phyloP scores from a whole-genome alignment of 768 basidiomycete species.

The Lactifluus volemus region DNA sequence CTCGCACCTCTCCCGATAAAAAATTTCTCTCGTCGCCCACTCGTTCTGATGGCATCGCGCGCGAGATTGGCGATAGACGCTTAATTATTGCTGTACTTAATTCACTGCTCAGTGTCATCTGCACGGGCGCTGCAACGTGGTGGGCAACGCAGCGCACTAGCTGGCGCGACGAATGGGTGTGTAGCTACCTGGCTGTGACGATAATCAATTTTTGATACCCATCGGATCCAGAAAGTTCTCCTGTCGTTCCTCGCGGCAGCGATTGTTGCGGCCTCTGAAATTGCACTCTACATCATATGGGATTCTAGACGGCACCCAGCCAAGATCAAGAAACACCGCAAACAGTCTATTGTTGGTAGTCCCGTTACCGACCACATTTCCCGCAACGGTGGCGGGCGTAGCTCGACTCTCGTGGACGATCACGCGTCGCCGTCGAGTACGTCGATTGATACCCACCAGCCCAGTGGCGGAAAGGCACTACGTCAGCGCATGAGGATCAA shows the following conservation, averaged over 20 bases:
- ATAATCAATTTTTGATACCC: neutral
- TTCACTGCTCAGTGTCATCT: constrained; percentile 57
- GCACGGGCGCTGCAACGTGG: constrained; percentile 61
- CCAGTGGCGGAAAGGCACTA: neutral
- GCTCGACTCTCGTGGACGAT: neutral
- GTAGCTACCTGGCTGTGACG: constrained; percentile 23
- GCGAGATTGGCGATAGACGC: constrained; percentile 45
- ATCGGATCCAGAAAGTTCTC: constrained; percentile 37
- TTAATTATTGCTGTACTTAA: constrained; percentile 65
- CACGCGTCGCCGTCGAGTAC: neutral
- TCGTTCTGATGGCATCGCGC: constrained; percentile 40
- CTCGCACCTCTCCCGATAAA: constrained; percentile 69
- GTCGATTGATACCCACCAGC: constrained; percentile 5
- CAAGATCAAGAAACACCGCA: neutral
- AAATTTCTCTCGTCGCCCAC: constrained; percentile 46
- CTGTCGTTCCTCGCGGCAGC: constrained; percentile 52
- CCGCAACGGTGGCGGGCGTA: neutral
- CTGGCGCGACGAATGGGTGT: constrained; percentile 71
- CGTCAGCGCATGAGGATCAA: constrained; percentile 4
- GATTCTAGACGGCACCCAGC: constrained; percentile 28
- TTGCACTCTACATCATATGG: constrained; percentile 66
- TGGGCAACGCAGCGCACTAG: constrained; percentile 58
- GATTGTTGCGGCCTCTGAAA: constrained; percentile 64
- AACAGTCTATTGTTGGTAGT: neutral
- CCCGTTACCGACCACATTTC: neutral